A percentile compares a stretch with the other conserved stretches of the same genome.
phyloP scores from a whole-genome alignment of 2,329 filamentous ascomycete genomes.

The Phoma sp. region DNA sequence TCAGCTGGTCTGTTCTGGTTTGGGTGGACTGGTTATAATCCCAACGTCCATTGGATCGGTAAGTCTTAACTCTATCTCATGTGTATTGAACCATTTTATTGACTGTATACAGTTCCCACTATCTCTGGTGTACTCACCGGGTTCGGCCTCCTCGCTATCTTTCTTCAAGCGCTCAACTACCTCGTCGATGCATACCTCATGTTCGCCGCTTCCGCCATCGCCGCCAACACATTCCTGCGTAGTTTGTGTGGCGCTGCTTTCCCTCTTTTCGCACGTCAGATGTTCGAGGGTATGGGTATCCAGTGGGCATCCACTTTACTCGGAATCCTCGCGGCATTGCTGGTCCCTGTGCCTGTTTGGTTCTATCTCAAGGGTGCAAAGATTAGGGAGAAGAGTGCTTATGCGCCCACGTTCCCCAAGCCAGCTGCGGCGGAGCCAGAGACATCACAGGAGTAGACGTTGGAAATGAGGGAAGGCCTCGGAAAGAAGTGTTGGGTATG shows the following conservation, averaged over 20 bases:
- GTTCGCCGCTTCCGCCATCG: constrained; percentile 63
- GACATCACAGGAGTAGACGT: constrained; percentile 1
- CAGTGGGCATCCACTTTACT: constrained; percentile 56
- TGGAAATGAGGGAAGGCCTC: not conserved
- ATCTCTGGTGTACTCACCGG: constrained; percentile 61
- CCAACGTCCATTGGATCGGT: constrained; percentile 52
- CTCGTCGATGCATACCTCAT: constrained; percentile 68
- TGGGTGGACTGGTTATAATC: constrained; percentile 54
- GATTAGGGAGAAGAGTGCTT: constrained; percentile 54
- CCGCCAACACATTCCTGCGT: constrained; percentile 63
- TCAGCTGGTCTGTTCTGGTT: constrained; percentile 49
- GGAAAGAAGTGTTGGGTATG: not conserved
- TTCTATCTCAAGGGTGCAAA: constrained; percentile 55
- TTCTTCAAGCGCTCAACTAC: constrained; percentile 66
- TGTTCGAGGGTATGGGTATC: constrained; percentile 63
- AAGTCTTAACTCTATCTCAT: not conserved
- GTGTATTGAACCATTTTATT: not conserved
- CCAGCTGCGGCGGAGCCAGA: constrained; percentile 18
- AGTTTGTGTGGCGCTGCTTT: constrained; percentile 60
- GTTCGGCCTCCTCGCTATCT: constrained; percentile 65
- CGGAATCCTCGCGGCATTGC: constrained; percentile 52
- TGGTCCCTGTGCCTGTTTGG: constrained; percentile 56
- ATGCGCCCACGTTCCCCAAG: constrained; percentile 48
- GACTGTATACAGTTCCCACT: constrained; percentile 39
- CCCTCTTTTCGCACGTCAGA: constrained; percentile 63